These are phyloP conservation scores for Chrysopogon serrulatus DNA, from an alignment of 176 grass and related monocot genomes.

Conservation along the genomic window DNA sequence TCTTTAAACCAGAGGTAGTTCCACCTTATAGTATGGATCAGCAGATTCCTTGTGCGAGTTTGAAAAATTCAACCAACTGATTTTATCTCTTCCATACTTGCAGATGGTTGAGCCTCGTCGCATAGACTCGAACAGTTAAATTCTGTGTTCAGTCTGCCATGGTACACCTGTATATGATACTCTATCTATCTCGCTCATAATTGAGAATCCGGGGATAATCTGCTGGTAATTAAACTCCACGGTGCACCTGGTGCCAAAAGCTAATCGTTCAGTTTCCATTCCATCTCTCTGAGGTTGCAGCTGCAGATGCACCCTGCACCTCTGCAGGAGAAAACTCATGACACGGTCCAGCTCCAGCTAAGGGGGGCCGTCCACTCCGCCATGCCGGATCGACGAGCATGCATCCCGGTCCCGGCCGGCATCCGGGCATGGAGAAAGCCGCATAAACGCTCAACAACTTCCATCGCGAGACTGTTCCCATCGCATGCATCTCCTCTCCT, in stretches of 20 bases:
- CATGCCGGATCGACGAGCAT: background rate
- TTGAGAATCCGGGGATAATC: background rate
- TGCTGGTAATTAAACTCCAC: background rate
- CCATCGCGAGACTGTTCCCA: background rate
- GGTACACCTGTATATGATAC: background rate
- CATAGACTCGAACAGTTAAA: background rate
- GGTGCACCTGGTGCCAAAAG: background rate
- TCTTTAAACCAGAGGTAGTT: too few species aligned
- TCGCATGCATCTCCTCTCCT: background rate
- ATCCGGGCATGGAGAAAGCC: background rate
- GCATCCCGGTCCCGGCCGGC: background rate
- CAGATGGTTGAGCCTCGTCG: background rate
- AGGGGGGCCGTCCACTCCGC: background rate
- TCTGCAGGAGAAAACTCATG: background rate
- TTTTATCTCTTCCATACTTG: background rate
- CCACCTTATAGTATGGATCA: too few species aligned
- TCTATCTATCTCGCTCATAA: too few species aligned
- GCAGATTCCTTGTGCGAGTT: background rate
- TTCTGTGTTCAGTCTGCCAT: background rate
- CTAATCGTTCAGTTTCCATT: background rate
- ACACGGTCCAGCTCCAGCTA: background rate
- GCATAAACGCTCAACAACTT: background rate
- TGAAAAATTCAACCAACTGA: too few species aligned
- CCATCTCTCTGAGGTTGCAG: too few species aligned
- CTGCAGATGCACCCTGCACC: background rate